These are phyloP conservation scores for Raphanus sativus DNA, from an alignment of 345 rosid genomes.

Conservation along the genomic window DNA sequence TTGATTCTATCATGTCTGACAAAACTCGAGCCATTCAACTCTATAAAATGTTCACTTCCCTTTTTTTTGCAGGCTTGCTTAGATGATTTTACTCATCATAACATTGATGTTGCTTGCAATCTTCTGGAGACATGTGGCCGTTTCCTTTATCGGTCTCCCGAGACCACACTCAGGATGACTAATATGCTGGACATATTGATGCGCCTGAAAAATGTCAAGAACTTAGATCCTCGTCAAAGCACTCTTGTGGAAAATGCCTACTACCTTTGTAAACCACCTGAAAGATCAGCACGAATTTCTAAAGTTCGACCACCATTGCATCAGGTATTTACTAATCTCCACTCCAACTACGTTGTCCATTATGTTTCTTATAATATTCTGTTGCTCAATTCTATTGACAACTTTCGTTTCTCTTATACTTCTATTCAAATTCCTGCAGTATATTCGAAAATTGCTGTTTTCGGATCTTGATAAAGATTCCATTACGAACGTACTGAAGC, in stretches of 20 bases:
- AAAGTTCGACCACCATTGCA: constrained; percentile 91
- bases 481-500: constrained; percentile 88
- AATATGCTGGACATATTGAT: constrained; percentile 98
- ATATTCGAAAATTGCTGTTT: constrained; percentile 83
- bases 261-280: constrained; percentile 98
- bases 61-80: constrained; percentile 70
- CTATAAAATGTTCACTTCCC: constrained; percentile 21
- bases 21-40: constrained; percentile 6
- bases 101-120: constrained; percentile 98
- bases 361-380: background rate
- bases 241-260: constrained; percentile 99
- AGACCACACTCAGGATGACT: constrained; percentile 88
- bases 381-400: background rate
- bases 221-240: constrained; percentile 95
- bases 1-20: background rate
- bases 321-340: constrained; percentile 54
- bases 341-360: background rate
- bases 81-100: constrained; percentile 98
- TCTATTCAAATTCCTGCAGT: constrained; percentile 51
- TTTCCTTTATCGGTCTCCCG: constrained; percentile 95
- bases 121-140: constrained; percentile 99
- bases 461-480: constrained; percentile 95
- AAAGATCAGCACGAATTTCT: constrained; percentile 87
- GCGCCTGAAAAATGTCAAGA: constrained; percentile 99
- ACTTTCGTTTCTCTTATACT: constrained; percentile 9